Base-by-base conservation (phyloP, 2,329 filamentous ascomycete species). In the Penicillium rolfsii region DNA sequence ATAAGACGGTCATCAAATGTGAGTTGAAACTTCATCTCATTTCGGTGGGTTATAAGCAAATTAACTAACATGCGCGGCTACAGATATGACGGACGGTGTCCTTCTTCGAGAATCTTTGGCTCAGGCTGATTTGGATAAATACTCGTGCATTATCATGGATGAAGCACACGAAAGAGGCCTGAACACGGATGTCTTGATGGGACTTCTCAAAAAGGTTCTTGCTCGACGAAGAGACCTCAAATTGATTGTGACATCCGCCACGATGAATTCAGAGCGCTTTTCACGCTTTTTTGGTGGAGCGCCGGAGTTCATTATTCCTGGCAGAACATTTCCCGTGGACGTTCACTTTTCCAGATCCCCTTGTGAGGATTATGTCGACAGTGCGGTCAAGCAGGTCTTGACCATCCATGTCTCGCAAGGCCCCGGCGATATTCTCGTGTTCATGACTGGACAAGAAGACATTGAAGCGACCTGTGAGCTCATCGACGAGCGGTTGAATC, bases 101-200 rank as follows among this genome's bases (percentile, higher is more conserved):
- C 81, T 99, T 48, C 84, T 99, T 35, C 87, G 95, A 79, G 96
- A 99, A 73, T 97, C 93, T 5, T 83, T 99, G 11, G 93, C 93
- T 61, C 94, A 98, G 76, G 87, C 90, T 6, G 94, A 99, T 74
- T 83, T 99, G 49, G 95, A 98, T 76, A 91, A 91, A 66, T 99
- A 99, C 75, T 97, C 94, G 14, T 97, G 93, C 74, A 93, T 99
- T 70, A 99, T 99, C 77, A 99, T 99, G 95, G 95, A 99, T 74
- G 95, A 99, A 80, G 96, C 95, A 4, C 95, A 99, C 83, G 95
- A 99, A 77, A 87, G 95, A 75, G 94, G 95, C 1, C 80, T 99
- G 53, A 98, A 99, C 73, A 99, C 95, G 0, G 95, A 99, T 76
- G 94, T 99, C 19, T 81, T 99, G 14, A 97, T 99, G 91, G 95